Conservation (phyloP, 345 rosid genomes). For the Isatis tinctoria region DNA sequence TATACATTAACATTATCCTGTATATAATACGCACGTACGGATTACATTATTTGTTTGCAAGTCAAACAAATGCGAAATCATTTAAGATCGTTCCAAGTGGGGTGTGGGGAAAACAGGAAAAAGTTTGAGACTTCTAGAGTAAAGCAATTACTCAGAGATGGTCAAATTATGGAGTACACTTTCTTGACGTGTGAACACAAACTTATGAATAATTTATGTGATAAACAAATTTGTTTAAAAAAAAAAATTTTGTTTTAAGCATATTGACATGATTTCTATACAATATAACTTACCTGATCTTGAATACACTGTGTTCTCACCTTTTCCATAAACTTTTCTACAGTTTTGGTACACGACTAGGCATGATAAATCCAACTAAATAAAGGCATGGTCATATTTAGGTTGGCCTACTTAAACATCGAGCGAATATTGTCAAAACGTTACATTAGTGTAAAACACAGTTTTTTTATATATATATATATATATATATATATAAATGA, state of each 20-base stretch:
- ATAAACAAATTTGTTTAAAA: neutral
- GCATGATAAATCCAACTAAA: too few relatives aligned
- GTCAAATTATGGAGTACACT: neutral
- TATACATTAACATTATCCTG: neutral
- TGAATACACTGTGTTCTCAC: neutral
- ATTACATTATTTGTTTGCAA: neutral
- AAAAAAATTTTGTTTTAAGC: too few relatives aligned
- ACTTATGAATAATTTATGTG: neutral
- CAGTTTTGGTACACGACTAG: neutral
- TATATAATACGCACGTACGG: constrained; percentile 9
- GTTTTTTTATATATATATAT: too few relatives aligned
- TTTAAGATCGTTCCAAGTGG: neutral
- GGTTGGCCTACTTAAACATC: too few relatives aligned
- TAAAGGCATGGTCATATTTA: too few relatives aligned
- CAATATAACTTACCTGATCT: neutral
- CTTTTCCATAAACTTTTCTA: neutral
- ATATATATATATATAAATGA: too few relatives aligned
- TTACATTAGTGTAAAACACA: too few relatives aligned
- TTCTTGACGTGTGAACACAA: neutral
- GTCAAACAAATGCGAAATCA: neutral
- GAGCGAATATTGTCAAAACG: neutral
- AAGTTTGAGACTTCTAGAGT: neutral
- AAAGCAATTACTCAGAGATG: neutral
- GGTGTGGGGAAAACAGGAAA: neutral
- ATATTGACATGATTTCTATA: neutral